Evolutionary conservation across 1,139 yeast species (phyloP).

Genomic region (Yamadazyma aaseri): DNA sequence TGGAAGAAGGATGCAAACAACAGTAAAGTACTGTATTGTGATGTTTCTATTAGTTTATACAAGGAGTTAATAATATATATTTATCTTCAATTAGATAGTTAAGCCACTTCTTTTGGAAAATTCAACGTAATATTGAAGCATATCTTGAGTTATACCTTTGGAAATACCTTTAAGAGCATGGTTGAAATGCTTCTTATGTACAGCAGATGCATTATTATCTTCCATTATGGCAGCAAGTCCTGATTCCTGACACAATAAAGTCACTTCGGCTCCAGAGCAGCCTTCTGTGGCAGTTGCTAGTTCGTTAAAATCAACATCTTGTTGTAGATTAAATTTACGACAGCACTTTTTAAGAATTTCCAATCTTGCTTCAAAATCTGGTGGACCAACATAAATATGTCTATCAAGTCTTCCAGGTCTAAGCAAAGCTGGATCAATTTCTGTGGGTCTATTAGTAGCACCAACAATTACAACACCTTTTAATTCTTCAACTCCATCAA

Average conservation of each 20-base stretch:
- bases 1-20: conserved; percentile 37
- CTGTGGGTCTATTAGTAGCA: conserved; percentile 93
- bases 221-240: conserved; percentile 92
- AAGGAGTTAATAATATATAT: conserved; percentile 2
- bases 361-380: conserved; percentile 73
- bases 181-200: conserved; percentile 64
- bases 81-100: conserved; percentile 18
- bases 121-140: conserved; percentile 70
- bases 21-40: too few species aligned
- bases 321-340: conserved; percentile 49
- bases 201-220: conserved; percentile 51
- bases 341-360: conserved; percentile 75
- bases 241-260: conserved; percentile 88
- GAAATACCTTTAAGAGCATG: conserved; percentile 67
- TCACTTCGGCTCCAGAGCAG: conserved; percentile 96
- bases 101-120: conserved; percentile 55
- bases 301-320: conserved; percentile 40
- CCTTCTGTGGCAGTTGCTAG: conserved; percentile 78
- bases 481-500: conserved; percentile 93
- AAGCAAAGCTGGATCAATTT: conserved; percentile 85
- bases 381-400: conserved; percentile 89
- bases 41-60: too few species aligned
- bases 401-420: conserved; percentile 95
- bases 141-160: conserved; percentile 77
- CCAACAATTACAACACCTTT: conserved; percentile 92